Evolutionary conservation across 345 rosid species (phyloP).

Genomic region (Eucalyptus microcorys): DNA sequence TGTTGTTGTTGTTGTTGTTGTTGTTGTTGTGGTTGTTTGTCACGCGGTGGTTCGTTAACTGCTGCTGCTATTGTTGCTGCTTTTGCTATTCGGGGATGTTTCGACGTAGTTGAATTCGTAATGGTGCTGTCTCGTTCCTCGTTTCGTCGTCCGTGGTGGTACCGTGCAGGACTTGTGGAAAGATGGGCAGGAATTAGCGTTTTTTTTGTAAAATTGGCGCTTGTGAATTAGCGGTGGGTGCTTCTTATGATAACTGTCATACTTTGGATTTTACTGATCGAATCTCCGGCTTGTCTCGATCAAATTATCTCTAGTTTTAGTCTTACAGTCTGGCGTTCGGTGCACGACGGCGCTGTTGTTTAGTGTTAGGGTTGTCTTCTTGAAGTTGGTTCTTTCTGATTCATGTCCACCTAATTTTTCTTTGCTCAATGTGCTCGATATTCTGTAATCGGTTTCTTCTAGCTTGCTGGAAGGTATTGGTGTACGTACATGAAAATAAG

Average conservation of each 20-base stretch:
- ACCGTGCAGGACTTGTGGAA: neutral
- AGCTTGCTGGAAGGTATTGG: neutral
- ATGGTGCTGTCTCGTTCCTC: neutral
- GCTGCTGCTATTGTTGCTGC: neutral
- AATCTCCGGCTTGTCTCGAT: neutral
- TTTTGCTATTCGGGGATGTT: neutral
- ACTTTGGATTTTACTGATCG: neutral
- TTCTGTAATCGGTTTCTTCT: neutral
- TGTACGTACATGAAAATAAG: neutral
- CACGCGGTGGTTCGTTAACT: neutral
- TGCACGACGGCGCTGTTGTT: neutral
- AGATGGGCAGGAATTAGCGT: neutral
- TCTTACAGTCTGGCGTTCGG: neutral
- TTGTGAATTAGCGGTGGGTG: neutral
- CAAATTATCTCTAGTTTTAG: neutral
- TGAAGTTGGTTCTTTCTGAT: neutral
- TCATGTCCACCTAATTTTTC: neutral
- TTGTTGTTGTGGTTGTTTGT: neutral
- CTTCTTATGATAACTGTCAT: neutral
- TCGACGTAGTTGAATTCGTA: neutral
- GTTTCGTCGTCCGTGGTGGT: neutral
- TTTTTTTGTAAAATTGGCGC: neutral
- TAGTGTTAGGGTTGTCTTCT: neutral
- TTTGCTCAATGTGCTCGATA: neutral
- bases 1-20: neutral